Conservation (phyloP, 208 protist genomes). For the Acanthamoeba polyphaga region DNA sequence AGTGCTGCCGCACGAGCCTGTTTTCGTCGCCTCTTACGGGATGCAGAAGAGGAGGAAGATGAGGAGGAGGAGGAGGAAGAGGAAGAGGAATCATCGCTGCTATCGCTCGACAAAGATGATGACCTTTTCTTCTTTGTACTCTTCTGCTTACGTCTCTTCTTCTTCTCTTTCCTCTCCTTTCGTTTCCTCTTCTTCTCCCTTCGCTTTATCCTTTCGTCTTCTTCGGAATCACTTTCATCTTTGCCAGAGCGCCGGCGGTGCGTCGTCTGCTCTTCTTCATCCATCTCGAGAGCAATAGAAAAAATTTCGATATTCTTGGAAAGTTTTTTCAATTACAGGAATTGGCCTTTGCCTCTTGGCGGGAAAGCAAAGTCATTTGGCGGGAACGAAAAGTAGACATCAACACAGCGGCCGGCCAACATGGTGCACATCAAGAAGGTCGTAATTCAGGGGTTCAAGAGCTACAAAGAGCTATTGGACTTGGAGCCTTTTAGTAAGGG, state of each 20-base stretch:
- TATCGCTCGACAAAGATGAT: neutral
- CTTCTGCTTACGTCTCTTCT: neutral
- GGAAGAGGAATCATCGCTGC: neutral
- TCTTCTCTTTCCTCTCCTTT: neutral
- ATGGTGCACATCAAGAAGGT: constrained; percentile 74
- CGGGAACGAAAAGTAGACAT: neutral
- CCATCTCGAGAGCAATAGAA: too few species aligned
- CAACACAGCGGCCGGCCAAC: neutral
- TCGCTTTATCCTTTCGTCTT: neutral
- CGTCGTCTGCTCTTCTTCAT: too few species aligned
- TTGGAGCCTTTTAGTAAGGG: neutral
- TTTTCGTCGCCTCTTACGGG: neutral
- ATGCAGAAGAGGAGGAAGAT: neutral
- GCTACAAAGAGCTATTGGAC: constrained; percentile 67
- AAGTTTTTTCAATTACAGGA: neutral
- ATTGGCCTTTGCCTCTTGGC: neutral
- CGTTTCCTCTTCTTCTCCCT: neutral
- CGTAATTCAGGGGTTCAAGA: constrained; percentile 70
- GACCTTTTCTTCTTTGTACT: neutral
- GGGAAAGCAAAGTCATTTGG: neutral
- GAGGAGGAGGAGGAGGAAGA: neutral
- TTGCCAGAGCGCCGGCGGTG: neutral
- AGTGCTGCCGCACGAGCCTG: neutral
- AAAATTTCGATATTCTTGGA: too few species aligned
- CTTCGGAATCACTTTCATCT: neutral